Conservation (phyloP, 1,139 yeast species). For the Geotrichum carabidarum region DNA sequence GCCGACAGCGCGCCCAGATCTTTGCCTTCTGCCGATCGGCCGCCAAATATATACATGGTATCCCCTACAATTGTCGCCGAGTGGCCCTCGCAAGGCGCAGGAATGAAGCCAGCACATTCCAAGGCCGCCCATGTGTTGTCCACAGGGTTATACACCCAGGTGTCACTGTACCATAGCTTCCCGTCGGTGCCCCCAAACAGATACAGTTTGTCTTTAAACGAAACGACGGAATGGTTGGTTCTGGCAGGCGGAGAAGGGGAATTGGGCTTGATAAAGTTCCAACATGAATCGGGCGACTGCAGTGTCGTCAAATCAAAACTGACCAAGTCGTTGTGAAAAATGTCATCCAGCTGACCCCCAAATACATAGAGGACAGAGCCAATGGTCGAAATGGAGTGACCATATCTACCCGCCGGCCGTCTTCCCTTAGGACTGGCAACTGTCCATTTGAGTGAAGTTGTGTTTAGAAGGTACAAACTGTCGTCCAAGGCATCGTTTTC, state of each 20-base stretch:
- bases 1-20: slow-evolving; percentile 66
- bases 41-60: slow-evolving; percentile 82
- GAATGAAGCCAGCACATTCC: slow-evolving; percentile 55
- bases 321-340: slow-evolving; percentile 78
- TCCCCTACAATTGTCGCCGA: slow-evolving; percentile 78
- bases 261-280: slow-evolving; percentile 67
- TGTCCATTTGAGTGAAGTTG: slow-evolving; percentile 86
- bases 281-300: slow-evolving; percentile 73
- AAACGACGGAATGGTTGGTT: slow-evolving; percentile 85
- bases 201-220: slow-evolving; percentile 73
- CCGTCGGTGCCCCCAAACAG: slow-evolving; percentile 94
- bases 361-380: slow-evolving; percentile 76
- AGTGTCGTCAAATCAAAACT: slow-evolving; percentile 85
- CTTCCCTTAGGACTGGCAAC: slow-evolving; percentile 76
- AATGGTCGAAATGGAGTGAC: slow-evolving; percentile 70
- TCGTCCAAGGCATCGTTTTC: slow-evolving; percentile 73
- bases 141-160: slow-evolving; percentile 76
- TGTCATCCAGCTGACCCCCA: slow-evolving; percentile 94
- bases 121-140: slow-evolving; percentile 57
- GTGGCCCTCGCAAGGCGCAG: slow-evolving; percentile 90
- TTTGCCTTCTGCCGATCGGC: slow-evolving; percentile 72
- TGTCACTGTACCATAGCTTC: slow-evolving; percentile 64
- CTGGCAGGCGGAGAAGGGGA: slow-evolving; percentile 66
- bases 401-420: slow-evolving; percentile 89
- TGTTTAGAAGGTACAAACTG: slow-evolving; percentile 82